phyloP scores from a whole-genome alignment of 441 rosid genomes.

The Adansonia madagascariensis region DNA sequence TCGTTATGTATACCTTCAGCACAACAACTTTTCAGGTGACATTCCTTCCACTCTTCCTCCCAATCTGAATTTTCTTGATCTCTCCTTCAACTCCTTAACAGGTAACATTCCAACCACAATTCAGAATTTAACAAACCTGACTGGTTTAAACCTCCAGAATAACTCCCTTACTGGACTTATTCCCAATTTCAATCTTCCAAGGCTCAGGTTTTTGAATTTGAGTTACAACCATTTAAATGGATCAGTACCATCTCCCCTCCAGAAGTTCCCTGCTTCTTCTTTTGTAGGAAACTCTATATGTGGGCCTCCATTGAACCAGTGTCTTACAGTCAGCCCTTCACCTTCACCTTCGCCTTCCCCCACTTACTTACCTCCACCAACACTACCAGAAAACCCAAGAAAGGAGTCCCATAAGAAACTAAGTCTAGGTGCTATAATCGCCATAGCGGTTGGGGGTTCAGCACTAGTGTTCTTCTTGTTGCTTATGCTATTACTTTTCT shows the following conservation, averaged over 20 bases:
- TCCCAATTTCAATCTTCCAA: constrained; percentile 51
- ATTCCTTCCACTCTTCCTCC: constrained; percentile 53
- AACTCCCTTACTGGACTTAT: constrained; percentile 64
- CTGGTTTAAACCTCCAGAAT: constrained; percentile 56
- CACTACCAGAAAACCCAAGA: constrained; percentile 34
- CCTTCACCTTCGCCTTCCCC: constrained; percentile 58
- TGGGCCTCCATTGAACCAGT: constrained; percentile 64
- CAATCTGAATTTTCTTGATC: constrained; percentile 59
- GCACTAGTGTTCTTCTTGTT: constrained; percentile 49
- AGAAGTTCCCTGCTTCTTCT: constrained; percentile 55
- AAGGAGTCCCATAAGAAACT: constrained; percentile 51
- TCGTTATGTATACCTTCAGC: constrained; percentile 55
- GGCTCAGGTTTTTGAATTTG: constrained; percentile 56
- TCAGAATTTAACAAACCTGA: constrained; percentile 52
- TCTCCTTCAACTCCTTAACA: constrained; percentile 58
- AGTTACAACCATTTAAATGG: constrained; percentile 67
- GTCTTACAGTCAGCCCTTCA: constrained; percentile 40
- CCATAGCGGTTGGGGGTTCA: constrained; percentile 70
- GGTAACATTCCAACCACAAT: constrained; percentile 57
- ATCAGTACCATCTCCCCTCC: constrained; percentile 58
- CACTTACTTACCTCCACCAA: constrained; percentile 31
- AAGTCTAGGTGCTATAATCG: constrained; percentile 57
- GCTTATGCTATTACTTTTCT: constrained; percentile 49
- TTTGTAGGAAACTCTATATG: constrained; percentile 64
- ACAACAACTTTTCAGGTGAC: constrained; percentile 63